Percentiles rank a stretch among this genome's conserved stretches.
These are phyloP conservation scores for Candida pseudofarinosa DNA, from an alignment of 805 yeast species.

Conservation along the genomic window DNA sequence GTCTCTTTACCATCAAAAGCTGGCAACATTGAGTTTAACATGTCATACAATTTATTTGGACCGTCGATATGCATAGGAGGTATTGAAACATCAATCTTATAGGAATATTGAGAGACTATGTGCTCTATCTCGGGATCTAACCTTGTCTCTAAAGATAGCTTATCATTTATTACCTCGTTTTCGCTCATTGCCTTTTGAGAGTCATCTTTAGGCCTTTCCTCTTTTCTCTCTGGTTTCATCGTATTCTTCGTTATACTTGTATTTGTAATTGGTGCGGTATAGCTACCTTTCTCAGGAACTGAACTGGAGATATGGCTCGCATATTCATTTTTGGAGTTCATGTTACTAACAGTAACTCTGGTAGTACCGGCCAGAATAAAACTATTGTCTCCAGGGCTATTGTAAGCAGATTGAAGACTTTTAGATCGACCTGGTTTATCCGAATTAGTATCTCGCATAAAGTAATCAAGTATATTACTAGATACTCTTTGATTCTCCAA, in stretches of 20 bases:
- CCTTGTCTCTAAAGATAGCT: background rate
- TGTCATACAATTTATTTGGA: slow-evolving; percentile 15
- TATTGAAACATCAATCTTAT: slow-evolving; percentile 37
- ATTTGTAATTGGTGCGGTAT: background rate
- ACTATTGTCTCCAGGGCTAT: background rate
- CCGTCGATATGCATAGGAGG: slow-evolving; percentile 25
- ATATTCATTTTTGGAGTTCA: background rate
- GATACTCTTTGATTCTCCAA: slow-evolving; percentile 31
- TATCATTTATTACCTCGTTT: background rate
- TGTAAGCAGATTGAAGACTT: slow-evolving; percentile 2
- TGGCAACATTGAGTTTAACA: slow-evolving; percentile 16
- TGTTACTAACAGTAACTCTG: slow-evolving; percentile 14
- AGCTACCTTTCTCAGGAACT: background rate
- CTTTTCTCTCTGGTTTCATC: background rate
- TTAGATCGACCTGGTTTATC: background rate
- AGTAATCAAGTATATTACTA: slow-evolving; percentile 10
- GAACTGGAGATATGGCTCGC: background rate
- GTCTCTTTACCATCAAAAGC: slow-evolving; percentile 73
- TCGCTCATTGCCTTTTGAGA: background rate
- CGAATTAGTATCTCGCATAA: slow-evolving; percentile 5
- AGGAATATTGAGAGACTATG: slow-evolving; percentile 20
- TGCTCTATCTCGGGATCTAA: slow-evolving; percentile 8
- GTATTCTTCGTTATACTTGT: background rate
- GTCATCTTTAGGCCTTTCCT: background rate
- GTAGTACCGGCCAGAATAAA: slow-evolving; percentile 25